phyloP scores from a whole-genome alignment of 1,139 yeast genomes.

The Hansenula lynferdii region DNA sequence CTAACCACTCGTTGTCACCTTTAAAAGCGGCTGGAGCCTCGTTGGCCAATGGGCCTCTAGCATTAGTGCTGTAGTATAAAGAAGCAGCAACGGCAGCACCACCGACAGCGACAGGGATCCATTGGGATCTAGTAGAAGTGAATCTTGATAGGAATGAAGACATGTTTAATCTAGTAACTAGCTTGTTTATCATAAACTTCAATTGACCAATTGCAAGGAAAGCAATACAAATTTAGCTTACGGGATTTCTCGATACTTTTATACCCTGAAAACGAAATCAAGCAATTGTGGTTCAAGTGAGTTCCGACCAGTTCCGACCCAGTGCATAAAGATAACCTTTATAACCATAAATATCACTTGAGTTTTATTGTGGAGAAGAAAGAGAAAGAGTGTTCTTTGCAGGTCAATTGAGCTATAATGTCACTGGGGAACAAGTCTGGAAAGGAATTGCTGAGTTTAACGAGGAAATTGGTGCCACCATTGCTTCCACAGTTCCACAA shows the following conservation, averaged over 20 bases:
- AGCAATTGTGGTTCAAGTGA: too few relatives aligned
- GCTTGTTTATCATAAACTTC: not conserved
- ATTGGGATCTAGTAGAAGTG: conserved; percentile 19
- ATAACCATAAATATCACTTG: too few relatives aligned
- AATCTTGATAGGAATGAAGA: conserved; percentile 22
- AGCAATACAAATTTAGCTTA: not conserved
- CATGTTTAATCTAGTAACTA: conserved; percentile 6
- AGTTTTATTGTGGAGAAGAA: too few relatives aligned
- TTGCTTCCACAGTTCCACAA: conserved; percentile 68
- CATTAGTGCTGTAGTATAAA: conserved; percentile 32
- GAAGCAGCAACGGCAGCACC: conserved; percentile 50
- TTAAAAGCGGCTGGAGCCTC: conserved; percentile 54
- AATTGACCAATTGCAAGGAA: not conserved
- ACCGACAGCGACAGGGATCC: conserved; percentile 37
- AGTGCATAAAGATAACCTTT: too few relatives aligned
- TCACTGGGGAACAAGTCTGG: not conserved
- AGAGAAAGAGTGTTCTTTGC: too few relatives aligned
- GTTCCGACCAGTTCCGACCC: too few relatives aligned
- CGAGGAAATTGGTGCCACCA: conserved; percentile 70
- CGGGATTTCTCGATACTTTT: not conserved
- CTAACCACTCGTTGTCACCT: conserved; percentile 78
- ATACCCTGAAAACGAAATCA: too few relatives aligned
- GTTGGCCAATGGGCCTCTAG: conserved; percentile 22
- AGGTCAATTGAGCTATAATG: not conserved
- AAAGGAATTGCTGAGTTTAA: conserved; percentile 5